Base-by-base conservation (phyloP, 768 basidiomycete species). In the Kwoniella europaea region DNA sequence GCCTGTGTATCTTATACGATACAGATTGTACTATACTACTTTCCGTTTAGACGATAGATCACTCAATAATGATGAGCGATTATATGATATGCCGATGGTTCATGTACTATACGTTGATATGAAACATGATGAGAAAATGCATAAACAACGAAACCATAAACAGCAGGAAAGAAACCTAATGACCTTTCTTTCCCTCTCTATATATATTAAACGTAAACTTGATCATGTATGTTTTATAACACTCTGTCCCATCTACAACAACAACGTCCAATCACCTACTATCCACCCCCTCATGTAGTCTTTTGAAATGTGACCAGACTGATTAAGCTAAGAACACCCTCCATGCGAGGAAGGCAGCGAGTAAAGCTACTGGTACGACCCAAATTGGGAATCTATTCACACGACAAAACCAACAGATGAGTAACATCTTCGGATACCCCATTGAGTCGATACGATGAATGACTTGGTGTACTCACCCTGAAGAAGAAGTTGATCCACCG, bases 271-370 rank as follows among this genome's bases (percentile, higher is more conserved):
- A 13, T 15, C 18, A 4, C 46, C 12, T 10, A 50, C n/a, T 10
- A 52, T 16, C 12, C 27, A 41, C 27, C 29, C 20, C 41, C 20
- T 44, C 35, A 1, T 6, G 7, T 9, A 35, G 5, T 35, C 35
- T 35, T 6, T 35, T 35, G 7, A 9, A 35, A 35, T 35, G 35
- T 35, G 35, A 35, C 4, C 35, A 35, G 4, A 35, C 35, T 9
- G 35, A 7, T 72, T 73, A 83, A 65, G 83, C 82, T 54, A 82
- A 72, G 84, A 93, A 93, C 84, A 87, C 90, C 72, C 92, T 88
- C 89, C 90, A 96, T 59, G 89, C 94, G 76, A 96, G 91, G 89
- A 93, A 95, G 60, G 88, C 94, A 72, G 88, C 92, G 57, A 96
- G 85, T 29, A 92, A 84, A 56, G 86, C 88, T 53, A 95, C 87